These are phyloP conservation scores for Chloromonas sp. DNA, from an alignment of 163 green algal species.

Conservation along the genomic window DNA sequence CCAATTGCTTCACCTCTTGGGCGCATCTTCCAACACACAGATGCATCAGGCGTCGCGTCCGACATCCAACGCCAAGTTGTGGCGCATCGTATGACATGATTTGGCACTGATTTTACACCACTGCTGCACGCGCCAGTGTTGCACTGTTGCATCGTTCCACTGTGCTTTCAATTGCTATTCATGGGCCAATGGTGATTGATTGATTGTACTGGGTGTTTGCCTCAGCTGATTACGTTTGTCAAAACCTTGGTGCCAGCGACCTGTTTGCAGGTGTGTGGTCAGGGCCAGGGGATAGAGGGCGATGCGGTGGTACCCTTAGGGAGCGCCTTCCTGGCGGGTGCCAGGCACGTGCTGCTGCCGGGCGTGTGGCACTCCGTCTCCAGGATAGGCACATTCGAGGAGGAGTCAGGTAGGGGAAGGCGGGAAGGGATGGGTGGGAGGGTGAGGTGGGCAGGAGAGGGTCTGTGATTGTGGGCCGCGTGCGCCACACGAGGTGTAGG, in stretches of 20 bases:
- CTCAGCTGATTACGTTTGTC: background rate
- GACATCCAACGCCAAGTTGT: too few species aligned
- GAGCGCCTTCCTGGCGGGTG: slow-evolving; percentile 24
- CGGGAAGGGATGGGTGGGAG: too few species aligned
- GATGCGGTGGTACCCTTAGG: slow-evolving; percentile 38
- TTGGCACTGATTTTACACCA: too few species aligned
- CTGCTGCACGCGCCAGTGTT: too few species aligned
- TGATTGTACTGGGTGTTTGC: background rate
- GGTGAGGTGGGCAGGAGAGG: too few species aligned
- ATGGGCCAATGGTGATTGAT: background rate
- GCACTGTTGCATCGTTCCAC: background rate
- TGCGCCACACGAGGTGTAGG: too few species aligned
- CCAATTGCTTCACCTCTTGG: too few species aligned
- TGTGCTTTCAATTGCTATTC: background rate
- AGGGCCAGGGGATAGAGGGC: slow-evolving; percentile 35
- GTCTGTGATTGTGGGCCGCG: too few species aligned
- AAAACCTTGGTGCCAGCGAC: background rate
- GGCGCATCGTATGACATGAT: too few species aligned
- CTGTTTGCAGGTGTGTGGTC: slow-evolving; percentile 34
- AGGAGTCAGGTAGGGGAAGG: slow-evolving; percentile 17
- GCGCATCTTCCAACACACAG: too few species aligned
- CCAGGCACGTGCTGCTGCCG: slow-evolving; percentile 20
- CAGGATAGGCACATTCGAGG: slow-evolving; percentile 33
- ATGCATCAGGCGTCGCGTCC: too few species aligned
- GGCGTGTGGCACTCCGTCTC: slow-evolving; percentile 36